Base-by-base conservation (phyloP, 2,329 filamentous ascomycete genomes). In the Phaeosphaeriaceae sp. region DNA sequence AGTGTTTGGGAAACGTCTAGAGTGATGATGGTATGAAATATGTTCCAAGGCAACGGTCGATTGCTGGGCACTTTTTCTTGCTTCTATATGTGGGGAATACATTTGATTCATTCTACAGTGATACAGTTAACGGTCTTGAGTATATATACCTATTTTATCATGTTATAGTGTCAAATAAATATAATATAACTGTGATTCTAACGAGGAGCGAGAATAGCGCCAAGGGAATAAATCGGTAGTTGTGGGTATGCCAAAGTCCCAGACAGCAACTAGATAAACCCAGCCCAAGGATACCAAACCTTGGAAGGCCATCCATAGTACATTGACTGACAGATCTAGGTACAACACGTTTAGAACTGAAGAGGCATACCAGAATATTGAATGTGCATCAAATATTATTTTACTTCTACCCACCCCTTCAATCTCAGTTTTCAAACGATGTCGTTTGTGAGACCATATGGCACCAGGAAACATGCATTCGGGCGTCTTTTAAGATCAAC, bases 21-120 rank as follows among this genome's bases (percentile, higher is more conserved):
- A n/a, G n/a, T n/a, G n/a, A n/a, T n/a, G n/a, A n/a, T n/a, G n/a
- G n/a, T n/a, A n/a, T n/a, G n/a, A n/a, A n/a, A n/a, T n/a, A n/a
- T n/a, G n/a, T n/a, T n/a, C n/a, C n/a, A n/a, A n/a, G n/a, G n/a
- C n/a, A n/a, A n/a, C n/a, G n/a, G n/a, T n/a, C n/a, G n/a, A n/a
- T n/a, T n/a, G n/a, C n/a, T n/a, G n/a, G 32, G 6, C 6, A 9
- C n/a, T 40, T 8, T 5, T 26, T n/a, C n/a, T 15, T 12, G 9
- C 6, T 9, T 4, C 30, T 17, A 50, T 15, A 50, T 17, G 45
- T 50, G 47, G 15, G 56, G 60, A 36, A 64, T 45, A 18, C 63
- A 63, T 3, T 60, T 20, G 0, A 56, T 58, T 58, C 58, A 61
- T 32, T 61, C 58, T 17, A 63, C 56, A 34, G 58, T 61, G 1